These are phyloP conservation scores for Talaromyces thailandensis DNA, from an alignment of 495 filamentous ascomycete species.

Conservation along the genomic window DNA sequence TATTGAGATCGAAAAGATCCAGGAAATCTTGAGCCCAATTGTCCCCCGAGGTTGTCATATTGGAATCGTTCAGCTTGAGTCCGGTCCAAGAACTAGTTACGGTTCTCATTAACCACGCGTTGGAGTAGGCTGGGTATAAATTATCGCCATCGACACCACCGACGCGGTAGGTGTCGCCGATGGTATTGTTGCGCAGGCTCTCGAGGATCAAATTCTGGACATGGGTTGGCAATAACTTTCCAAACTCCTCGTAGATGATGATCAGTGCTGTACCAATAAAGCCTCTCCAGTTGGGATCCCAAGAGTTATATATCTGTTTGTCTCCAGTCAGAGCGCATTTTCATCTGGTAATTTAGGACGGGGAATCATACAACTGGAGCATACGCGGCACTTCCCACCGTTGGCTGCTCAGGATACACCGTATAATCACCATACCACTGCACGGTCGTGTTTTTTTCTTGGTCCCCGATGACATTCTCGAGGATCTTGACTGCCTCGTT, in stretches of 20 bases:
- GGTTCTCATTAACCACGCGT: constrained; percentile 35
- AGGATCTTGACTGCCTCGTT: constrained; percentile 26
- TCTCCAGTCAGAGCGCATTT: not conserved
- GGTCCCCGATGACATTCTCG: constrained; percentile 27
- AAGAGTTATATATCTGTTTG: constrained; percentile 21
- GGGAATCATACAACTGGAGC: constrained; percentile 6
- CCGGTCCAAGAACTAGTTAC: constrained; percentile 28
- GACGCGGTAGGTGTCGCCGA: constrained; percentile 32
- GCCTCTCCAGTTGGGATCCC: constrained; percentile 36
- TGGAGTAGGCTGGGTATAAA: constrained; percentile 33
- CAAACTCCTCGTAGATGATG: constrained; percentile 28
- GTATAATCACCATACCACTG: constrained; percentile 32
- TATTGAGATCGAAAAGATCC: constrained; percentile 24
- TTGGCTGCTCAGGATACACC: constrained; percentile 27
- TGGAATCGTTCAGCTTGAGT: constrained; percentile 20
- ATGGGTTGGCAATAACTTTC: constrained; percentile 17
- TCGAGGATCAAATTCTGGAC: constrained; percentile 20
- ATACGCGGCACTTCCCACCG: constrained; percentile 25
- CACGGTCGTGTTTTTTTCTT: constrained; percentile 23
- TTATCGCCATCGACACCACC: constrained; percentile 35
- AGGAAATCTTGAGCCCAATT: constrained; percentile 22
- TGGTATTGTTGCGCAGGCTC: constrained; percentile 24
- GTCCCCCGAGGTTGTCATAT: constrained; percentile 29
- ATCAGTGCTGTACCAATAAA: constrained; percentile 34
- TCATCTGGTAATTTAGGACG: not conserved